Conservation (phyloP, 1,284 basidiomycete species). For the Coniferiporia sulphurascens region DNA sequence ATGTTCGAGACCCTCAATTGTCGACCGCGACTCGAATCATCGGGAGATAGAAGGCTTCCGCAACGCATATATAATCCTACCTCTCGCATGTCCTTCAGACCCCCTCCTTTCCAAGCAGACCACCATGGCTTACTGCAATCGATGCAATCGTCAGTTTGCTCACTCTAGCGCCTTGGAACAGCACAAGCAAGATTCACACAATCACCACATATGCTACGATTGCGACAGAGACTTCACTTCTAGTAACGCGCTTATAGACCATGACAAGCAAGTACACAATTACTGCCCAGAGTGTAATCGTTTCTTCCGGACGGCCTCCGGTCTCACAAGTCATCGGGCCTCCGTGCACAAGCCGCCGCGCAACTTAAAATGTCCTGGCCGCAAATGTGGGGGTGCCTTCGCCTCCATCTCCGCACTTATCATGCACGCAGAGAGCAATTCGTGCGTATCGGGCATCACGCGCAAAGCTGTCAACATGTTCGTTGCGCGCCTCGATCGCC, state of each 20-base stretch:
- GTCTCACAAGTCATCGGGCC: slow-evolving; percentile 24
- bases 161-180: slow-evolving; percentile 24
- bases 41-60: no score
- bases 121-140: slow-evolving; percentile 31
- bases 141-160: slow-evolving; percentile 30
- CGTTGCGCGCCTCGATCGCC: slow-evolving; percentile 25
- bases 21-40: no score
- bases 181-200: slow-evolving; percentile 12
- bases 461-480: slow-evolving; percentile 27
- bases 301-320: slow-evolving; percentile 31
- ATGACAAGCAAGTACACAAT: slow-evolving; percentile 31
- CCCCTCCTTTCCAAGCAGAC: background rate
- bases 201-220: slow-evolving; percentile 17
- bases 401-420: slow-evolving; percentile 30
- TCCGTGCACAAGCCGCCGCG: slow-evolving; percentile 25
- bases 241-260: no score
- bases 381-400: slow-evolving; percentile 26
- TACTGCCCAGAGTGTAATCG: slow-evolving; percentile 45
- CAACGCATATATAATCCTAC: no score
- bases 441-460: slow-evolving; percentile 29
- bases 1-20: no score
- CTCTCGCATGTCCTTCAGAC: background rate
- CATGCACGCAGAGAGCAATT: slow-evolving; percentile 31
- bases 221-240: slow-evolving; percentile 22
- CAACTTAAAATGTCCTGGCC: slow-evolving; percentile 24